Conservation (phyloP, 768 basidiomycete genomes). For the Trametes villosa region DNA sequence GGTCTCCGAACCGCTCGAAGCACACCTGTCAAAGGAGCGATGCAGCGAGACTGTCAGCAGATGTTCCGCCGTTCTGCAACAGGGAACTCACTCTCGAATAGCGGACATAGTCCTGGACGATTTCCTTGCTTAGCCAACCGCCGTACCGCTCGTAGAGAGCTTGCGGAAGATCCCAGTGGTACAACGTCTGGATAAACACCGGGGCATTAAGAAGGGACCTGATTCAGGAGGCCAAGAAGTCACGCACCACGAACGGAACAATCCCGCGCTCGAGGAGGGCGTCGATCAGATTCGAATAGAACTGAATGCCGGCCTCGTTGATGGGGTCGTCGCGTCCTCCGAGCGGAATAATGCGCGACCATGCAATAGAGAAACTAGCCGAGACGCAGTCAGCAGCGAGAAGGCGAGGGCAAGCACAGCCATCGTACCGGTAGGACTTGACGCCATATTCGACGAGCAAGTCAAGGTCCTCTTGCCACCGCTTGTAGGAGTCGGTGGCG, state of each 20-base stretch:
- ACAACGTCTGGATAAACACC: slow-evolving; percentile 53
- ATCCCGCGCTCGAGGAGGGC: slow-evolving; percentile 65
- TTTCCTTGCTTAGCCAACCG: slow-evolving; percentile 77
- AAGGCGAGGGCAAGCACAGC: neutral
- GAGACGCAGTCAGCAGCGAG: neutral
- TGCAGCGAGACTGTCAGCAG: neutral
- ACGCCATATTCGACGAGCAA: slow-evolving; percentile 67
- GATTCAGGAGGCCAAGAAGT: neutral
- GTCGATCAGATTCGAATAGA: slow-evolving; percentile 74
- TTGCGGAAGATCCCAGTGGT: slow-evolving; percentile 83
- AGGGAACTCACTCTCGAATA: slow-evolving; percentile 48
- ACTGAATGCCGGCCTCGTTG: slow-evolving; percentile 70
- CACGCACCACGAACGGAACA: slow-evolving; percentile 66
- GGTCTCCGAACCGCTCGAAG: slow-evolving; percentile 75
- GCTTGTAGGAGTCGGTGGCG: slow-evolving; percentile 71
- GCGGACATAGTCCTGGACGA: slow-evolving; percentile 64
- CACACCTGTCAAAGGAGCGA: slow-evolving; percentile 50
- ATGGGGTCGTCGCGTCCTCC: slow-evolving; percentile 75
- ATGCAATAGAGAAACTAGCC: slow-evolving; percentile 64
- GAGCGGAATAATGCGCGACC: slow-evolving; percentile 76
- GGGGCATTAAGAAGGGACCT: slow-evolving; percentile 2
- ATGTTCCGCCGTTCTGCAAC: neutral
- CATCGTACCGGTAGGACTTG: slow-evolving; percentile 59
- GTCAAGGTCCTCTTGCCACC: slow-evolving; percentile 69
- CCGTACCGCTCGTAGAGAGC: slow-evolving; percentile 73